Evolutionary conservation across 176 grass and related monocot species (phyloP).

Genomic region (Calamus simplicifolius): DNA sequence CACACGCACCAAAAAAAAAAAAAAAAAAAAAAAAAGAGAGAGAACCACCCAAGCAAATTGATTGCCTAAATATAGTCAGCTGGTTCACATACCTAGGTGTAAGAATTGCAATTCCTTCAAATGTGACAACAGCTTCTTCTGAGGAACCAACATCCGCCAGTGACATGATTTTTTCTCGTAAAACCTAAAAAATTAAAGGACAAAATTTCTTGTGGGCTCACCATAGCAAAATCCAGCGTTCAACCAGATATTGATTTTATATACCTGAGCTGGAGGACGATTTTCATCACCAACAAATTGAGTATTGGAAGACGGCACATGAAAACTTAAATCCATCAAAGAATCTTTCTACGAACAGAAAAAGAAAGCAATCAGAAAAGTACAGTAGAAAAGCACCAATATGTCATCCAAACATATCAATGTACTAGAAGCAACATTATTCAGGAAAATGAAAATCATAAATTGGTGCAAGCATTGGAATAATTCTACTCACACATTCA

Average conservation of each 20-base stretch:
- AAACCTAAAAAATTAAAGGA: conserved; percentile 44
- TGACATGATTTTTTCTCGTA: conserved; percentile 48
- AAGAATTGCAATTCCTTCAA: conserved; percentile 95
- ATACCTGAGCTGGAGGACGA: conserved; percentile 69
- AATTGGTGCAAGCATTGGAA: no score
- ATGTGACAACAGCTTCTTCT: conserved; percentile 71
- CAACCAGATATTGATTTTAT: neutral
- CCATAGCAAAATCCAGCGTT: no score
- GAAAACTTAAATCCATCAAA: conserved; percentile 91
- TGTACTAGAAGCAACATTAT: no score
- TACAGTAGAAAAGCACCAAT: neutral
- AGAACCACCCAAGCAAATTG: no score
- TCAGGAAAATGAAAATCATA: no score
- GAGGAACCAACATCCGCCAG: conserved; percentile 65
- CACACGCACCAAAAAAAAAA: no score
- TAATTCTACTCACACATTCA: no score
- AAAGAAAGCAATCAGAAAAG: neutral
- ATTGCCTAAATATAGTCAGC: no score
- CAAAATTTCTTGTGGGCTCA: neutral
- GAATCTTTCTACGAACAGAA: conserved; percentile 67
- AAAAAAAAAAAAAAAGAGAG: no score
- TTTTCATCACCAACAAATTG: conserved; percentile 78
- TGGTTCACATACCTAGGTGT: conserved; percentile 55
- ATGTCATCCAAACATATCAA: no score
- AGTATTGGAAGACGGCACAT: conserved; percentile 71